Base-by-base conservation (phyloP, 2,329 filamentous ascomycete species). In the Penicillium digitatum region DNA sequence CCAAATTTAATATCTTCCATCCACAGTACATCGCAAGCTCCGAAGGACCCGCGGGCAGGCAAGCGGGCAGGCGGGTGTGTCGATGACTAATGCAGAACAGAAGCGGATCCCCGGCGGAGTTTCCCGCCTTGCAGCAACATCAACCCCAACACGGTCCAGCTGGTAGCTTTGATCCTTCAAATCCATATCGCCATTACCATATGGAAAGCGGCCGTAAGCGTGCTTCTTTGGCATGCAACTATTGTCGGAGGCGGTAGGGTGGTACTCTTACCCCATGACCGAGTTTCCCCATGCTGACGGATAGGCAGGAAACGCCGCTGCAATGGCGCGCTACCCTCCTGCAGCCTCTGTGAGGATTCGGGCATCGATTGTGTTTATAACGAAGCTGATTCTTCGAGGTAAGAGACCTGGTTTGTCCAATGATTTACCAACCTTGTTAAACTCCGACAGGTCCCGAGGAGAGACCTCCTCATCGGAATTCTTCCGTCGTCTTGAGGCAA, bases 401-500 rank as follows among this genome's bases (percentile, higher is more conserved):
- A 3, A 49, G 51, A n/a, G 22, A 7, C n/a, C 8, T 2, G 4
- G 6, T 1, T 16, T 26, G 10, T 16, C 3, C 4, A 29, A 26
- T 2, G 1, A 9, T 10, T 11, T 8, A 5, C 5, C 16, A 20
- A 22, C 12, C 5, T 27, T 22, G 27, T 45, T 42, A 10, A 49
- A 18, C 9, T 16, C 32, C 3, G 6, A 18, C 37, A 49, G 51
- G 18, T 12, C 29, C n/a, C 45, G 51, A 43, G 37, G 35, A 34
- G 51, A 54, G 12, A 54, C 44, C 35, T 54, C 45, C 12, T 37
- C 51, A 6, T 48, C 45, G 7, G 37, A 49, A 14, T 54, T 54
- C 45, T 54, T 54, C 20, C 44, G 51, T 12, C 51, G 51, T 37
- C 51, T 54, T 16, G 51, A 54, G 42, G 45, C 51, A 27, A 48